Conservation (phyloP, 2,329 filamentous ascomycete genomes). For the Penicillium verrucosum region DNA sequence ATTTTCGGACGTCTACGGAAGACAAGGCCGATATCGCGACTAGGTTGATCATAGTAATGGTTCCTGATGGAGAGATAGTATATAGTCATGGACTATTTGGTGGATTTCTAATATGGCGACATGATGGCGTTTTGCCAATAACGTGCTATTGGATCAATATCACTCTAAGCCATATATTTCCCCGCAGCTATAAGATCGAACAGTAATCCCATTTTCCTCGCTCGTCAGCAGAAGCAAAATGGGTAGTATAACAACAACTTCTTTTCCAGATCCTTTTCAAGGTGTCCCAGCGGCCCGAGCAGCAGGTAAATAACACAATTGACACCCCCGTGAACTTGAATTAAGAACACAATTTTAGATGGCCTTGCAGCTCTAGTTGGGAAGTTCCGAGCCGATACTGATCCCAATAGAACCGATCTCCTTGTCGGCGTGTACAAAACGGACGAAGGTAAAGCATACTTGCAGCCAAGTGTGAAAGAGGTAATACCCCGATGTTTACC, state of each 20-base stretch:
- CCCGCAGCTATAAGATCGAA: not conserved
- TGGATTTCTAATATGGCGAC: slow-evolving; percentile 1
- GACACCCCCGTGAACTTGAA: not conserved
- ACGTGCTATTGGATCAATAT: not conserved
- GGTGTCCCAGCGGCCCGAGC: slow-evolving; percentile 5
- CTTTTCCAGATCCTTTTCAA: slow-evolving; percentile 14
- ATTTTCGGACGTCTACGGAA: not conserved
- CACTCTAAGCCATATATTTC: not conserved
- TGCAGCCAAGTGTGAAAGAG: slow-evolving; percentile 12
- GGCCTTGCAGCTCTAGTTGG: not conserved
- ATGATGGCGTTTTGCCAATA: slow-evolving; percentile 2
- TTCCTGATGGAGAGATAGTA: not conserved
- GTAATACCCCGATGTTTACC: not conserved
- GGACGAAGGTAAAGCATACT: slow-evolving; percentile 13
- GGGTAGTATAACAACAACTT: slow-evolving; percentile 13
- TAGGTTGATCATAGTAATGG: not conserved
- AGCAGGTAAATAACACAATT: slow-evolving; percentile 4
- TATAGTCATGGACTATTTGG: too few species aligned
- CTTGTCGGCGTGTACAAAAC: slow-evolving; percentile 17
- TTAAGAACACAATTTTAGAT: slow-evolving; percentile 1
- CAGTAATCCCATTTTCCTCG: not conserved
- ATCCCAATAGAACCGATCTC: slow-evolving; percentile 11
- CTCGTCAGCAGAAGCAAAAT: not conserved
- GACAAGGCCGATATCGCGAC: not conserved
- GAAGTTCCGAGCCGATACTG: slow-evolving; percentile 9